Conservation (phyloP, 352 stramenopile genomes). For the Phytophthora sp. region DNA sequence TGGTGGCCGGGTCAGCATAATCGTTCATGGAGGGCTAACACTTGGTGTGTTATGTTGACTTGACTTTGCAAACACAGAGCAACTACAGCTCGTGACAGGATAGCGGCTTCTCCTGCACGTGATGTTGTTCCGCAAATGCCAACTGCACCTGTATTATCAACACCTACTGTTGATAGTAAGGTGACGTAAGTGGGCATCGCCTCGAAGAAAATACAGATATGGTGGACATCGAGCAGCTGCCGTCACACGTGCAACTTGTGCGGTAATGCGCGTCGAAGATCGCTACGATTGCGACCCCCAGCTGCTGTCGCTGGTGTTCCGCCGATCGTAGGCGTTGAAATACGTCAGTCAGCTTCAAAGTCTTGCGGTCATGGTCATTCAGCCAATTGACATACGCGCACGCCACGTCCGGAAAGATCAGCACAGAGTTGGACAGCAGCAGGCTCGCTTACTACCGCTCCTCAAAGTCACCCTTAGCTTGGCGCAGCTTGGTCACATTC, state of each 20-base stretch:
- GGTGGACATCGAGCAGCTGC: neutral
- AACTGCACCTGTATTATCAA: too few relatives aligned
- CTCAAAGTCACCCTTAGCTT: constrained; percentile 5
- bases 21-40: too few relatives aligned
- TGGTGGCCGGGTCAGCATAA: neutral
- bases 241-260: neutral
- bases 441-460: constrained; percentile 8
- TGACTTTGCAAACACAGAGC: neutral
- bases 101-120: neutral
- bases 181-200: too few relatives aligned
- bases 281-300: constrained; percentile 6
- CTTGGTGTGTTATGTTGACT: neutral
- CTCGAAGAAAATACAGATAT: neutral
- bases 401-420: neutral
- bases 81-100: neutral
- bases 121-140: too few relatives aligned
- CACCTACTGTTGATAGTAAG: too few relatives aligned
- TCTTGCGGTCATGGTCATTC: constrained; percentile 5
- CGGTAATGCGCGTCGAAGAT: neutral
- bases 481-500: neutral
- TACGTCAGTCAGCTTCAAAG: neutral
- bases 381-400: constrained; percentile 3
- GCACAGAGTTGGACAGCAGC: constrained; percentile 6
- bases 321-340: constrained; percentile 5
- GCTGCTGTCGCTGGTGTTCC: neutral